Evolutionary conservation across 306 rosid species (phyloP).

Genomic region (Casuarina glauca): DNA sequence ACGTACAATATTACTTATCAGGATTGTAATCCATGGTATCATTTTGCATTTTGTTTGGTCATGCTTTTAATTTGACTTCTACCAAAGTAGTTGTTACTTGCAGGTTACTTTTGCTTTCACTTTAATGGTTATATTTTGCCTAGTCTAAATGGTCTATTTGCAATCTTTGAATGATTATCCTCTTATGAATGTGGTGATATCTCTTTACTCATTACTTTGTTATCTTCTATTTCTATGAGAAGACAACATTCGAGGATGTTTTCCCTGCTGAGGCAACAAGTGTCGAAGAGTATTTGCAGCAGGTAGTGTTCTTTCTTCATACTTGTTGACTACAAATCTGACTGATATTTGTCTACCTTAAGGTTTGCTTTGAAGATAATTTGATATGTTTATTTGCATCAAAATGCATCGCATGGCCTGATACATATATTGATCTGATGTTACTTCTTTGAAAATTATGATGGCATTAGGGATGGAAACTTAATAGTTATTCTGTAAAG

Average conservation of each 20-base stretch:
- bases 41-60: conserved; percentile 5
- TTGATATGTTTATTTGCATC: background rate
- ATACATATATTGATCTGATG: background rate
- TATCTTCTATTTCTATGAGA: conserved; percentile 20
- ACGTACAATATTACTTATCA: no score
- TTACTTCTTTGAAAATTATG: conserved; percentile 10
- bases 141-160: background rate
- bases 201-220: conserved; percentile 26
- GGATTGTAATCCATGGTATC: conserved; percentile 5
- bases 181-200: background rate
- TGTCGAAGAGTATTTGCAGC: conserved; percentile 97
- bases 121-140: conserved; percentile 12
- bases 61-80: conserved; percentile 21
- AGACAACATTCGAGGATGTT: conserved; percentile 98
- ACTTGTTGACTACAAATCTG: conserved; percentile 5
- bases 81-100: background rate
- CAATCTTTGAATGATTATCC: background rate
- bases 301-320: conserved; percentile 54
- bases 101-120: conserved; percentile 6
- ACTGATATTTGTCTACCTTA: background rate
- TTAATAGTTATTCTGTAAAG: background rate
- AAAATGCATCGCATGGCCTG: background rate
- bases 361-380: conserved; percentile 17
- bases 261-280: conserved; percentile 97
- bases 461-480: background rate